Evolutionary conservation across 2,329 filamentous ascomycete genomes (phyloP), one percentile per base, ranked within the genome.

Genomic region (Arthroderma uncinatum): DNA sequence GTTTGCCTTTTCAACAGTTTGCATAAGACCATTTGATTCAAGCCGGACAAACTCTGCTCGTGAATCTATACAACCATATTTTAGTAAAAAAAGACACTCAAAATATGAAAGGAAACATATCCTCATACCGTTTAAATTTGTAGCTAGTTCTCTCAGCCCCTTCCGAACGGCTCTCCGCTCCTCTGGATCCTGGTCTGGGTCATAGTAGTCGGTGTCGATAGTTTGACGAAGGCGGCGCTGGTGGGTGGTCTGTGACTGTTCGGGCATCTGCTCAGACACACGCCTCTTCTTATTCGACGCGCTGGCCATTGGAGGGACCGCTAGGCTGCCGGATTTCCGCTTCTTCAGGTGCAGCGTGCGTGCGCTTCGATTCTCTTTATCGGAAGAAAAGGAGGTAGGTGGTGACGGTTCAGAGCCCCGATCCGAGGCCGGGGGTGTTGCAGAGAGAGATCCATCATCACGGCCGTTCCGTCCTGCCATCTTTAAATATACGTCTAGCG

Each of bases 101-200:
- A 21, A 10, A 42, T 42, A 10, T 10, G 16, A 23, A 7, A 50
- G 25, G n/a, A 9, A 47, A 34, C n/a, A 44, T 8, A 55, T 30
- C 23, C 16, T 37, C 66, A 59, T 67, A 79, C 80, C 80, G 59
- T 84, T 66, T 74, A 84, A 70, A 47, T 80, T 73, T 53, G 76
- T 73, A 39, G 77, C 75, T 16, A 91, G 74, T 36, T 83, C 80
- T 59, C 89, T 81, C 59, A 89, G 78, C 10, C 78, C 78, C 56
- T 81, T 80, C 61, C 89, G 85, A n/a, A 94, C 73, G 57, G 77
- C 73, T 10, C 89, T 79, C 36, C 88, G 82, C 68, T 88, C 80
- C 55, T 86, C 81, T 8, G 85, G 75, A 48, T 87, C 78, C 68
- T 95, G 90, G 58, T 91, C 83, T 0, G 89, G 89, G 66, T 95